Base-by-base conservation (phyloP, 1,284 basidiomycete species). In the Cryptococcus sp. region DNA sequence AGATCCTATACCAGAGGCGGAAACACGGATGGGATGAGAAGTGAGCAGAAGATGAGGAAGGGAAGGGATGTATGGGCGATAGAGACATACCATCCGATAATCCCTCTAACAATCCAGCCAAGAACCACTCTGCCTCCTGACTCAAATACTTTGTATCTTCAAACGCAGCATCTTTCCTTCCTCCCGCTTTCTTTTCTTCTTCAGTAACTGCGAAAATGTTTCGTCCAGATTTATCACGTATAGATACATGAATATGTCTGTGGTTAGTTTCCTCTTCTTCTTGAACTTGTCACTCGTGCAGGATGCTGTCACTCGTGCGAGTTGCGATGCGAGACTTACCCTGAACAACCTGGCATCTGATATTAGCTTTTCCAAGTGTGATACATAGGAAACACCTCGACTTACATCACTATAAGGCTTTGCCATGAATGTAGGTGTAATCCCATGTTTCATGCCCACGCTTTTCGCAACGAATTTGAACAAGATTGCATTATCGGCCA, bases 371-470 rank as follows among this genome's bases (percentile, higher is more conserved):
- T 57, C 41, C 36, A 4, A 22, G n/a, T 23, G 9, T 16, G 13
- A 40, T 18, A 32, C n/a, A 18, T 45, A 49, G 18, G 1, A 23
- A 23, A n/a, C n/a, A n/a, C n/a, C n/a, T n/a, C n/a, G 11, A 78
- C 85, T 69, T 67, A 91, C 90, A 66, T 89, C 85, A 46, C 84
- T 85, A 86, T 87, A 93, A 21, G 93, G 94, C 66, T 97, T 97
- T 0, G 94, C 93, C 94, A 98, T 98, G 73, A 98, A 98, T 53
- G 90, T 94, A 0, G 93, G 93, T 45, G 90, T 81, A 49, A 98
- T 81, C 7, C 87, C 88, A 60, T 87, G 80, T 70, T 87, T 84
- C 81, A 96, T 90, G 0, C 93, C 93, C 2, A 94, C 75, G 58
- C 88, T 91, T 78, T 97, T 97, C 5, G 90, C 88, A 13, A 90